These are phyloP conservation scores for Thymus mandschuricus DNA, from an alignment of 257 asterid genomes.

Conservation along the genomic window DNA sequence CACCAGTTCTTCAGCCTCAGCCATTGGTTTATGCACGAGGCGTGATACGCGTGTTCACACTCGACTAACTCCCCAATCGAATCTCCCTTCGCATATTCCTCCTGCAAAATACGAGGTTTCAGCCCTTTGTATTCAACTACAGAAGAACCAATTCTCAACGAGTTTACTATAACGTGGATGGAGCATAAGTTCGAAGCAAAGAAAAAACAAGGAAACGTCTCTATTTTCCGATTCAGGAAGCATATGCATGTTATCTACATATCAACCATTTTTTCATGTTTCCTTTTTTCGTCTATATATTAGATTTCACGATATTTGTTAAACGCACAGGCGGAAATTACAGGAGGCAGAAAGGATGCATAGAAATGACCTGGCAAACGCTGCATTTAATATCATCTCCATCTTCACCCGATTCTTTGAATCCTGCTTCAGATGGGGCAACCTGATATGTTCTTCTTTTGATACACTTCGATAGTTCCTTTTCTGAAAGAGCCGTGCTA, in stretches of 20 bases:
- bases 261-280: not conserved
- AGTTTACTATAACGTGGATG: not conserved
- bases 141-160: not conserved
- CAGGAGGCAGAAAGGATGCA: not conserved
- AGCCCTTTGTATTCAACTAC: not conserved
- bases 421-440: slow-evolving; percentile 35
- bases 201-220: not conserved
- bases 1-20: slow-evolving; percentile 88
- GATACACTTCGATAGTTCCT: slow-evolving; percentile 63
- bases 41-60: slow-evolving; percentile 74
- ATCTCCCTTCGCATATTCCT: slow-evolving; percentile 69
- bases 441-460: slow-evolving; percentile 51
- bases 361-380: slow-evolving; percentile 77
- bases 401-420: slow-evolving; percentile 37
- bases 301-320: not conserved
- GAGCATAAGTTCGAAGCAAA: too few relatives aligned
- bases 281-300: not conserved
- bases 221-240: not conserved
- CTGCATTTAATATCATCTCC: slow-evolving; percentile 76
- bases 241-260: not conserved
- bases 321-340: too few relatives aligned
- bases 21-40: slow-evolving; percentile 73
- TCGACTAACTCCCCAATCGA: slow-evolving; percentile 67
- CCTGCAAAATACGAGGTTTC: slow-evolving; percentile 51
- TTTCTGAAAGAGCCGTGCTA: slow-evolving; percentile 88